Evolutionary conservation across 805 yeast species (phyloP).

Genomic region (Sugiyamaella qingdaonensis): DNA sequence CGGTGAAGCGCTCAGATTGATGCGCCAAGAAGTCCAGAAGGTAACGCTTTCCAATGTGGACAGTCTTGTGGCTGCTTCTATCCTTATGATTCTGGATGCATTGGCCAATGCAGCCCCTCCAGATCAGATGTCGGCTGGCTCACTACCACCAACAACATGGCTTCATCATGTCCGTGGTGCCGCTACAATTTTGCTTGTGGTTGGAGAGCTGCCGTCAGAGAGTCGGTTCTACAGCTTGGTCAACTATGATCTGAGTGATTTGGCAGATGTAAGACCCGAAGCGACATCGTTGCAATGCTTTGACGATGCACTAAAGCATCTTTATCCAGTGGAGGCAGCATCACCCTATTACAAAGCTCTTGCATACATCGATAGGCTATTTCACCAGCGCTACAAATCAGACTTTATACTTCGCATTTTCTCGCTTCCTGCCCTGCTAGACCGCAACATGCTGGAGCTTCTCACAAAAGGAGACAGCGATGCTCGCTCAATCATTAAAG

Average conservation of each 20-base stretch:
- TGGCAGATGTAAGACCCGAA: conserved; percentile 52
- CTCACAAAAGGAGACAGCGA: conserved; percentile 79
- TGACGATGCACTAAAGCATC: conserved; percentile 76
- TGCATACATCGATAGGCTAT: conserved; percentile 75
- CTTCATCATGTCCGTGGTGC: conserved; percentile 96
- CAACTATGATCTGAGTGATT: conserved; percentile 84
- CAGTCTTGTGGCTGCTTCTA: conserved; percentile 88
- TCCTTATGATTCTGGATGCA: conserved; percentile 87
- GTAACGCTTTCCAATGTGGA: conserved; percentile 77
- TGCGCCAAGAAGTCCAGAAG: conserved; percentile 81
- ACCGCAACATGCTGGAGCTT: conserved; percentile 69
- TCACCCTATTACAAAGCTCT: conserved; percentile 87
- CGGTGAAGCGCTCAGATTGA: conserved; percentile 74
- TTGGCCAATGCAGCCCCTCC: conserved; percentile 73
- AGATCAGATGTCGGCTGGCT: conserved; percentile 40
- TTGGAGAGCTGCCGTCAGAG: conserved; percentile 80
- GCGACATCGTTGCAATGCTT: conserved; percentile 48
- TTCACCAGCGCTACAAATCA: conserved; percentile 73
- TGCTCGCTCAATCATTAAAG: conserved; percentile 88
- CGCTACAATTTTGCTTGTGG: conserved; percentile 90
- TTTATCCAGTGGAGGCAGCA: conserved; percentile 77
- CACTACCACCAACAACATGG: conserved; percentile 93
- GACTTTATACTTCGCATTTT: conserved; percentile 84
- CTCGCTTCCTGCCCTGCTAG: conserved; percentile 89
- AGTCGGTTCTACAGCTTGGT: conserved; percentile 65